Percentiles rank a stretch among this genome's conserved stretches.
phyloP scores from a whole-genome alignment of 768 basidiomycete genomes.

The Tricholoma sp. region DNA sequence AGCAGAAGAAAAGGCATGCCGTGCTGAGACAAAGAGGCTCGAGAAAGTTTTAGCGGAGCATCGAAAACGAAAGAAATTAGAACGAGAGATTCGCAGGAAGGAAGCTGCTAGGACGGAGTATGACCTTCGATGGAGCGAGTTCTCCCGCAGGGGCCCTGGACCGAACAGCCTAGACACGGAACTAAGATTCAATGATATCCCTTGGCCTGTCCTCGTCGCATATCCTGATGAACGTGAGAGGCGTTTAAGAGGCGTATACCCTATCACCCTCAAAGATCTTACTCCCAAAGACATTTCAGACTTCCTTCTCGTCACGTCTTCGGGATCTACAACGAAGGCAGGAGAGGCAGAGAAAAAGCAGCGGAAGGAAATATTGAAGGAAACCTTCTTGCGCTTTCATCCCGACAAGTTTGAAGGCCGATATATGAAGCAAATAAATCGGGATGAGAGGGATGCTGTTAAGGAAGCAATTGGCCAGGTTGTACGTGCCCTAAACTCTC shows the following conservation, averaged over 20 bases:
- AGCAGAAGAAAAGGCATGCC: conserved; percentile 49
- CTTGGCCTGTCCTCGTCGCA: conserved; percentile 58
- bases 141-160: conserved; percentile 31
- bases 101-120: conserved; percentile 49
- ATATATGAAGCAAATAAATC: conserved; percentile 47
- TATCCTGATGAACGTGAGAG: conserved; percentile 21
- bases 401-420: conserved; percentile 82
- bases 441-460: conserved; percentile 44
- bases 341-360: conserved; percentile 35
- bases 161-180: conserved; percentile 9
- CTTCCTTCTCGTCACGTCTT: conserved; percentile 41
- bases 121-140: conserved; percentile 50
- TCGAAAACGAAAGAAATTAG: conserved; percentile 41
- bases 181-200: conserved; percentile 56
- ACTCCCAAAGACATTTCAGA: conserved; percentile 49
- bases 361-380: conserved; percentile 57
- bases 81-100: conserved; percentile 38
- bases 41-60: conserved; percentile 51
- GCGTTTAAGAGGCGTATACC: conserved; percentile 3
- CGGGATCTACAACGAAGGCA: conserved; percentile 7
- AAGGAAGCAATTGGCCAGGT: conserved; percentile 60
- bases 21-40: conserved; percentile 46
- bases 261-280: conserved; percentile 39
- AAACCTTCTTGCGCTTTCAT: conserved; percentile 69
- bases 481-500: conserved; percentile 49